phyloP scores from a whole-genome alignment of 2,329 filamentous ascomycete species.

The Fusarium chaquense region DNA sequence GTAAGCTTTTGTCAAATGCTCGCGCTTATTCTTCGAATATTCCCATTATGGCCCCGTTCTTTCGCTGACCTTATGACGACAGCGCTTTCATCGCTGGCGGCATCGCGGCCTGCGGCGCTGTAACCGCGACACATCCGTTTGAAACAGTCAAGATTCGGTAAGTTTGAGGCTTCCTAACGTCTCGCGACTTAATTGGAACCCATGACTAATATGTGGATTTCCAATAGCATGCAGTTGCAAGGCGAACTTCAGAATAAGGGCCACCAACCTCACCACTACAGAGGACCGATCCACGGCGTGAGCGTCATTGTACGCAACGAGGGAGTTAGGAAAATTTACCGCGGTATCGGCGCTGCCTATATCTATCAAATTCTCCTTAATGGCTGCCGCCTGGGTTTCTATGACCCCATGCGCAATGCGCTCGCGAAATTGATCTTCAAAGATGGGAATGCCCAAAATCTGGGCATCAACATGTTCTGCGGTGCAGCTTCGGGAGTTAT shows the following conservation, averaged over 20 bases:
- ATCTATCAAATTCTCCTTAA: slow-evolving; percentile 97
- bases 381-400: slow-evolving; percentile 95
- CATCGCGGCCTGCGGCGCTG: slow-evolving; percentile 95
- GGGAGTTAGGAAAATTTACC: slow-evolving; percentile 84
- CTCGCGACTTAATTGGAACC: background rate
- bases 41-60: background rate
- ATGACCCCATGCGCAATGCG: slow-evolving; percentile 87
- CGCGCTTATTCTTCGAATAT: background rate
- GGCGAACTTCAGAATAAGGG: slow-evolving; percentile 92
- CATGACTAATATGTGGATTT: slow-evolving; percentile 13
- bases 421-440: slow-evolving; percentile 77
- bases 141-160: slow-evolving; percentile 99
- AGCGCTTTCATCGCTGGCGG: slow-evolving; percentile 95
- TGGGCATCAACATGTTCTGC: slow-evolving; percentile 93
- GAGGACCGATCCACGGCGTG: slow-evolving; percentile 90
- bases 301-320: slow-evolving; percentile 92
- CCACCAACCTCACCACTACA: slow-evolving; percentile 88
- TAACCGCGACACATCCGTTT: slow-evolving; percentile 97
- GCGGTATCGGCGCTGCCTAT: slow-evolving; percentile 92
- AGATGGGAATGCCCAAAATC: slow-evolving; percentile 80
- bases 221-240: slow-evolving; percentile 85
- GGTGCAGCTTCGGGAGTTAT: slow-evolving; percentile 91
- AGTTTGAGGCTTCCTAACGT: slow-evolving; percentile 45
- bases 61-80: slow-evolving; percentile 27
- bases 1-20: slow-evolving; percentile 46